A percentile compares a stretch with the other conserved stretches of the same genome.
These are phyloP conservation scores for Cunninghamia lanceolata DNA, from an alignment of 75 land plant species.

Conservation along the genomic window DNA sequence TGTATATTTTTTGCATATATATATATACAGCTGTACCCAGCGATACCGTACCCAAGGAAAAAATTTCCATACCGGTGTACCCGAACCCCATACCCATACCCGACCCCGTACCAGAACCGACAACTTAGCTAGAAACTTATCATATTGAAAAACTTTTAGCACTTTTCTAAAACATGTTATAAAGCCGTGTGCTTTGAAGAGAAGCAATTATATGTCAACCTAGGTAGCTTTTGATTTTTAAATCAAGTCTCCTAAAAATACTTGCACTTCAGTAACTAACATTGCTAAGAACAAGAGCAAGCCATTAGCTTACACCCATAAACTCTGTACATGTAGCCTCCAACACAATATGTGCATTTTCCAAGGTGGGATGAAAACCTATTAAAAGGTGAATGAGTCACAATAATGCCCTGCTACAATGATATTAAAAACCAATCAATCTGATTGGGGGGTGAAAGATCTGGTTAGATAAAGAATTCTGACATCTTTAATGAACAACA, in stretches of 20 bases:
- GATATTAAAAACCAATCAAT: background rate
- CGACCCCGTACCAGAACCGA: no score
- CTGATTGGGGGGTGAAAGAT: background rate
- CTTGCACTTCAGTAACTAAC: background rate
- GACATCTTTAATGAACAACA: background rate
- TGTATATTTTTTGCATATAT: no score
- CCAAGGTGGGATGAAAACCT: background rate
- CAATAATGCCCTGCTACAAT: background rate
- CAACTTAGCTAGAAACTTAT: background rate
- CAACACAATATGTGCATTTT: background rate
- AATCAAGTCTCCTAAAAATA: background rate
- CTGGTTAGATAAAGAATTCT: background rate
- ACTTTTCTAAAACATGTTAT: background rate
- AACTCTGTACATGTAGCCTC: background rate
- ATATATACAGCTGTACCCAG: no score
- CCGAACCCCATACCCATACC: no score
- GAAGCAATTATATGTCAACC: background rate
- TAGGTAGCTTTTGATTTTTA: background rate
- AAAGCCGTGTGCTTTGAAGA: background rate
- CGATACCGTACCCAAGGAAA: no score
- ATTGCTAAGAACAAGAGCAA: slow-evolving; percentile 1
- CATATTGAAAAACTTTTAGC: background rate
- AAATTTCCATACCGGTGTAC: no score
- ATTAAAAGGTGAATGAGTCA: background rate
- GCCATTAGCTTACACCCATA: background rate